Evolutionary conservation across 2,329 filamentous ascomycete species (phyloP).

Genomic region (Plenodomus lindquistii): DNA sequence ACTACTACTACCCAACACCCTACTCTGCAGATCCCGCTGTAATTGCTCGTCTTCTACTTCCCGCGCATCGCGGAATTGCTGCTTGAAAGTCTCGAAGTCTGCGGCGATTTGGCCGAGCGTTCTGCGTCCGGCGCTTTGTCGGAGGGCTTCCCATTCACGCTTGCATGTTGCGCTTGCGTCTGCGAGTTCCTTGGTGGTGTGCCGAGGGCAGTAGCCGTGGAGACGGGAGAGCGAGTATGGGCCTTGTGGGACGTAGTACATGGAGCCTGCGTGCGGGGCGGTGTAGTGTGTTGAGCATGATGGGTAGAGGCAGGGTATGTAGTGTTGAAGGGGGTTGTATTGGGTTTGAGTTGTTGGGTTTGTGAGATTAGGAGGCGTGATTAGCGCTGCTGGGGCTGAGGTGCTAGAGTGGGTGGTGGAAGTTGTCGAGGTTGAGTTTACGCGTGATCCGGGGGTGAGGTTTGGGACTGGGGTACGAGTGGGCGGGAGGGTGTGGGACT

Average conservation of each 20-base stretch:
- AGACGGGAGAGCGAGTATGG: slow-evolving; percentile 32
- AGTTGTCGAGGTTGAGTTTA: no score
- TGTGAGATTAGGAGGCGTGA: slow-evolving; percentile 2
- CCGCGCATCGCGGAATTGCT: slow-evolving; percentile 18
- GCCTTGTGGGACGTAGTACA: slow-evolving; percentile 32
- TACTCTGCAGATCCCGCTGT: slow-evolving; percentile 11
- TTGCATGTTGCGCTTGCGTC: slow-evolving; percentile 30
- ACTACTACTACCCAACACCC: slow-evolving; percentile 18
- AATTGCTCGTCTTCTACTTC: slow-evolving; percentile 14
- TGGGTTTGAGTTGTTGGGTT: slow-evolving; percentile 15
- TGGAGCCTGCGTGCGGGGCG: slow-evolving; percentile 24
- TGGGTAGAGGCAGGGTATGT: slow-evolving; percentile 33
- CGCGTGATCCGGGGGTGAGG: slow-evolving; percentile 12
- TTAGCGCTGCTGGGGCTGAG: slow-evolving; percentile 18
- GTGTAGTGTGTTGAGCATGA: slow-evolving; percentile 33
- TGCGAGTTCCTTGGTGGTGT: slow-evolving; percentile 33
- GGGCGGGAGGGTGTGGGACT: slow-evolving; percentile 18
- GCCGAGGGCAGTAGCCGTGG: slow-evolving; percentile 32
- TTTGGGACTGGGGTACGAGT: slow-evolving; percentile 19
- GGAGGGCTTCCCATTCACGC: slow-evolving; percentile 29
- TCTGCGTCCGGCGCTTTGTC: slow-evolving; percentile 40
- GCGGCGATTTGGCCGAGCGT: slow-evolving; percentile 32
- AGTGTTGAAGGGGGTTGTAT: slow-evolving; percentile 37
- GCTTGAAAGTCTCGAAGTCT: slow-evolving; percentile 32
- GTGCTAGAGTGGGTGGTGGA: slow-evolving; percentile 19